phyloP scores from a whole-genome alignment of 805 yeast species.

The Starmera amethionina region DNA sequence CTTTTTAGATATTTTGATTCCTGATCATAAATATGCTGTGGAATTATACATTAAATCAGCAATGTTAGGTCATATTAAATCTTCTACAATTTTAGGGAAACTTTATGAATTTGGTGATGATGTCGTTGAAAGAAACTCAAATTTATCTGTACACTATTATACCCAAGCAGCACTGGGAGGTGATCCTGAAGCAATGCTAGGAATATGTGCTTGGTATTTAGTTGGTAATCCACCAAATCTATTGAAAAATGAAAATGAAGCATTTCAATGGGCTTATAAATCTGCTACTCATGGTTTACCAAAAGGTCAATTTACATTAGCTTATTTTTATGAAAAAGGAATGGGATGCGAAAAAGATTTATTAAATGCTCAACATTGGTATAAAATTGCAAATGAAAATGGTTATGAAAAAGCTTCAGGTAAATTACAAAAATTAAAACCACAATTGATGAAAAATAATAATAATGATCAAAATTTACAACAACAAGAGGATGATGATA shows the following conservation, averaged over 20 bases:
- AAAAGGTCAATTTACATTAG: constrained; percentile 81
- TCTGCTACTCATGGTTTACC: constrained; percentile 70
- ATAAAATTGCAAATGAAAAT: constrained; percentile 56
- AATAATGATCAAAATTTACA: neutral
- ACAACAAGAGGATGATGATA: neutral
- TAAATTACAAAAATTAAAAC: constrained; percentile 16
- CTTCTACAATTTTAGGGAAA: constrained; percentile 72
- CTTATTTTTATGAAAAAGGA: constrained; percentile 78
- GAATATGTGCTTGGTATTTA: constrained; percentile 94
- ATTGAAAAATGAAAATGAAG: constrained; percentile 70
- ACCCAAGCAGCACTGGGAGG: constrained; percentile 86
- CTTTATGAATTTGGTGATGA: constrained; percentile 71
- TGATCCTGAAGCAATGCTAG: constrained; percentile 83
- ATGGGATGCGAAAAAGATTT: constrained; percentile 65
- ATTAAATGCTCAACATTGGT: constrained; percentile 63
- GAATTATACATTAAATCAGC: constrained; percentile 85
- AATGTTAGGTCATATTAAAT: constrained; percentile 72
- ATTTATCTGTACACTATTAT: constrained; percentile 83
- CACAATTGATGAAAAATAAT: neutral
- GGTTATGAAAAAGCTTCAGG: constrained; percentile 42
- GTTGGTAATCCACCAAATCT: constrained; percentile 83
- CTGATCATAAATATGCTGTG: constrained; percentile 75
- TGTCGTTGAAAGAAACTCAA: constrained; percentile 65
- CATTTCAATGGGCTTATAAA: constrained; percentile 88
- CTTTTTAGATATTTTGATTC: constrained; percentile 76